These are phyloP conservation scores for Osmanthus fragrans DNA, from an alignment of 257 asterid genomes.

Conservation along the genomic window DNA sequence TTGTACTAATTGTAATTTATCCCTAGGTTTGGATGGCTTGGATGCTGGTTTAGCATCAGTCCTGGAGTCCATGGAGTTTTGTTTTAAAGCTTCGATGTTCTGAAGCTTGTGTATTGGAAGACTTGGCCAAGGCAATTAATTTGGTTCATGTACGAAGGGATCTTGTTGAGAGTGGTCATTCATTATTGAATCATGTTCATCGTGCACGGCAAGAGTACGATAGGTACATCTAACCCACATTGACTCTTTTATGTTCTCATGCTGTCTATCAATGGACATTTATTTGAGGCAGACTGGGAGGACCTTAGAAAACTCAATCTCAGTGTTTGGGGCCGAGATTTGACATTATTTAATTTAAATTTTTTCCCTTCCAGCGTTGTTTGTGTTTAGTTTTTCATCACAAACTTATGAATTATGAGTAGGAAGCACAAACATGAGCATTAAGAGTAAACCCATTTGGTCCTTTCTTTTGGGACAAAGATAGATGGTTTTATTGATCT, in stretches of 20 bases:
- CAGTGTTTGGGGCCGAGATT: constrained; percentile 4
- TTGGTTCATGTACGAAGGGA: constrained; percentile 84
- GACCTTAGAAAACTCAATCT: constrained; percentile 9
- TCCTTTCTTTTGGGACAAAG: not conserved
- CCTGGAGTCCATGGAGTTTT: constrained; percentile 89
- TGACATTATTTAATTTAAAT: not conserved
- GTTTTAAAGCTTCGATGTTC: constrained; percentile 95
- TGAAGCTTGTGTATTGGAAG: constrained; percentile 92
- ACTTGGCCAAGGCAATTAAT: constrained; percentile 84
- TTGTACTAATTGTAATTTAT: constrained; percentile 15
- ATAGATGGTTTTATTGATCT: constrained; percentile 20
- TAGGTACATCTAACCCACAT: constrained; percentile 48
- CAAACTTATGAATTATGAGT: not conserved
- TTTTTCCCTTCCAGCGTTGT: not conserved
- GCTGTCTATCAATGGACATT: constrained; percentile 15
- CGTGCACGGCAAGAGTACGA: constrained; percentile 92
- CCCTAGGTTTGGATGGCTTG: constrained; percentile 71
- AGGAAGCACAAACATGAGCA: constrained; percentile 6
- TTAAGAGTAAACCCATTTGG: constrained; percentile 5
- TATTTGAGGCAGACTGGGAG: constrained; percentile 1
- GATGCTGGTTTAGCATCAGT: constrained; percentile 95
- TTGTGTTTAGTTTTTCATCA: constrained; percentile 6
- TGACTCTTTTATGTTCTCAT: not conserved
- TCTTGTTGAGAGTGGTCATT: constrained; percentile 94
- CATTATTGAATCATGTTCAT: constrained; percentile 86